Evolutionary conservation across 768 basidiomycete genomes (phyloP).

Genomic region (Leccinum subgranulosum): DNA sequence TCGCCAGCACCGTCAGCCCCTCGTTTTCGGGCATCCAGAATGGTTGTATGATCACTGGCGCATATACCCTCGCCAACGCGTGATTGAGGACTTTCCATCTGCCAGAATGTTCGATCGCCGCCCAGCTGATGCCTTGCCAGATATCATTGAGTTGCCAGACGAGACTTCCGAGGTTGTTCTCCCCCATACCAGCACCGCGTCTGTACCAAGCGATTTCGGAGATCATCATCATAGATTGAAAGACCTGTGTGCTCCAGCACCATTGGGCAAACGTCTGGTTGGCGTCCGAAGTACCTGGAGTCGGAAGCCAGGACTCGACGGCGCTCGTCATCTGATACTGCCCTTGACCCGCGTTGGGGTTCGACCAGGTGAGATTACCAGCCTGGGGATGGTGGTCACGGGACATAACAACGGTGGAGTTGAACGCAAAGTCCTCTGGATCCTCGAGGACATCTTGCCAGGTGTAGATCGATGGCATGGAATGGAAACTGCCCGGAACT

Average conservation of each 20-base stretch:
- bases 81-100: slow-evolving; percentile 61
- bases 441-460: slow-evolving; percentile 56
- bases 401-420: slow-evolving; percentile 53
- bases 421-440: slow-evolving; percentile 53
- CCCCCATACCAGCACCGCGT: slow-evolving; percentile 53
- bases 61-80: slow-evolving; percentile 42
- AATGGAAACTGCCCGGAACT: slow-evolving; percentile 46
- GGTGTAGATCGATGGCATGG: slow-evolving; percentile 59
- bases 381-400: slow-evolving; percentile 57
- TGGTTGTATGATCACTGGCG: slow-evolving; percentile 49
- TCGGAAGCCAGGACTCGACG: slow-evolving; percentile 55
- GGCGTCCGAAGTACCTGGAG: slow-evolving; percentile 42
- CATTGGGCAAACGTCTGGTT: slow-evolving; percentile 63
- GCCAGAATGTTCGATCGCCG: slow-evolving; percentile 53
- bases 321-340: slow-evolving; percentile 51
- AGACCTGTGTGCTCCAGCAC: slow-evolving; percentile 61
- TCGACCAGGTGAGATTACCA: slow-evolving; percentile 49
- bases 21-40: slow-evolving; percentile 53
- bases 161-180: slow-evolving; percentile 56
- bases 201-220: slow-evolving; percentile 59
- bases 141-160: slow-evolving; percentile 63
- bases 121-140: slow-evolving; percentile 59
- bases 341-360: slow-evolving; percentile 51
- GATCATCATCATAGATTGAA: slow-evolving; percentile 59
- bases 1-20: slow-evolving; percentile 46